Evolutionary conservation across 768 basidiomycete species (phyloP).

Genomic region (Tulasnella sp.): DNA sequence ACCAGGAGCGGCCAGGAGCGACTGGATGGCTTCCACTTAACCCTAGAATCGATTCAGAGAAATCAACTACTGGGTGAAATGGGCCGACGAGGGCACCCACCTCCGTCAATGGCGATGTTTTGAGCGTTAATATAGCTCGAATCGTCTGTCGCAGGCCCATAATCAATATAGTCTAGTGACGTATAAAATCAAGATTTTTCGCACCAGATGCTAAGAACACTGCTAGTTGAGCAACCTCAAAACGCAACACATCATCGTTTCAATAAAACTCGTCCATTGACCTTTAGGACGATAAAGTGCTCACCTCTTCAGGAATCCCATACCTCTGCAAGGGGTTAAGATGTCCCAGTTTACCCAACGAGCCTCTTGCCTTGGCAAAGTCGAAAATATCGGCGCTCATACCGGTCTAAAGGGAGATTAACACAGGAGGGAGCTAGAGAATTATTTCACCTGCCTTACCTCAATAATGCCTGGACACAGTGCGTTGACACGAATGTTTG

Average conservation of each 20-base stretch:
- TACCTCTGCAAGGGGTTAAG: constrained; percentile 76
- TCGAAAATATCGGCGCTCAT: constrained; percentile 79
- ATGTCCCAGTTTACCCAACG: constrained; percentile 65
- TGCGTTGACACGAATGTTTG: constrained; percentile 78
- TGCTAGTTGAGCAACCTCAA: constrained; percentile 69
- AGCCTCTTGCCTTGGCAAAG: constrained; percentile 64
- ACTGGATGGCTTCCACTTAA: constrained; percentile 1
- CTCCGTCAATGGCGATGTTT: constrained; percentile 78
- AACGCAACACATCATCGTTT: too few relatives aligned
- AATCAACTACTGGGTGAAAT: too few relatives aligned
- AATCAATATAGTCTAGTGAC: neutral
- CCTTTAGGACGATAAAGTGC: too few relatives aligned
- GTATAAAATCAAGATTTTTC: constrained; percentile 16
- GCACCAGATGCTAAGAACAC: constrained; percentile 82
- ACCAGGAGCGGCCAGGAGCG: neutral
- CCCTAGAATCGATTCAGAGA: neutral
- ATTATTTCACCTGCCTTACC: constrained; percentile 18
- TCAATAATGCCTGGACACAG: constrained; percentile 90
- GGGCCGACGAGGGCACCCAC: constrained; percentile 24
- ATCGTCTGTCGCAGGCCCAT: constrained; percentile 45
- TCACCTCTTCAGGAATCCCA: constrained; percentile 54
- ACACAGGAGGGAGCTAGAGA: neutral
- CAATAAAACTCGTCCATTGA: too few relatives aligned
- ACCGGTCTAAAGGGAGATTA: constrained; percentile 40
- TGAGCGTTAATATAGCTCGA: constrained; percentile 91